Conservation (phyloP, 2,329 filamentous ascomycete species). For the Colletotrichum lindemuthianum region DNA sequence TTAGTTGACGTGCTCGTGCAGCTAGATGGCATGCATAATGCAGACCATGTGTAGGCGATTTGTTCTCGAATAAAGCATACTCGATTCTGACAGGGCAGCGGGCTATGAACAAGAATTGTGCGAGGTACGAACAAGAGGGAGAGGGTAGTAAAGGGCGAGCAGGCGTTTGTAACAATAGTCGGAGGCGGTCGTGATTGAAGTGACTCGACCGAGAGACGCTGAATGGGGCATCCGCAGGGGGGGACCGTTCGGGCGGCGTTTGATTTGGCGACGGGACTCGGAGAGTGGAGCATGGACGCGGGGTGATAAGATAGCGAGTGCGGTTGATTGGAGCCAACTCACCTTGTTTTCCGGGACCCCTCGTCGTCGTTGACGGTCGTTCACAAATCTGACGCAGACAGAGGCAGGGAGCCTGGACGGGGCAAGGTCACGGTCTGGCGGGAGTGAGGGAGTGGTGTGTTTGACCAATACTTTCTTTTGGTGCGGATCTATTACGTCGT, state of each 20-base stretch:
- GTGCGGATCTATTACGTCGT: neutral
- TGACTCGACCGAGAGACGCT: slow-evolving; percentile 2
- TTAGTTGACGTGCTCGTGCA: slow-evolving; percentile 16
- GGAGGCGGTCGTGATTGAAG: slow-evolving; percentile 7
- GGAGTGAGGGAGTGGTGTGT: neutral
- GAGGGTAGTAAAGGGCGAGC: neutral
- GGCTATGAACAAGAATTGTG: too few species aligned
- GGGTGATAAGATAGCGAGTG: slow-evolving; percentile 36
- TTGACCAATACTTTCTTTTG: neutral
- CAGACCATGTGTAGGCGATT: slow-evolving; percentile 1
- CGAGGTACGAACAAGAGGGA: too few species aligned
- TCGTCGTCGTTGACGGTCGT: too few species aligned
- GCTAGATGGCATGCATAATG: slow-evolving; percentile 9
- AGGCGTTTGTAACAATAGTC: neutral
- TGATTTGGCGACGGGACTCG: slow-evolving; percentile 32
- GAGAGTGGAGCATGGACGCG: slow-evolving; percentile 25
- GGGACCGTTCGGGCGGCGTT: slow-evolving; percentile 6
- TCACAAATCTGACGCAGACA: neutral
- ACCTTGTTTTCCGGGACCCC: slow-evolving; percentile 20
- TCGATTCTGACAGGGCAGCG: too few species aligned
- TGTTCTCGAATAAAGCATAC: neutral
- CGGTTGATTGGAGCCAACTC: slow-evolving; percentile 34
- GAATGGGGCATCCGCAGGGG: slow-evolving; percentile 17
- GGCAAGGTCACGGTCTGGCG: too few species aligned
- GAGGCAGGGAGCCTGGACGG: neutral